These are phyloP conservation scores for Paraglomus occultum DNA, from an alignment of 192 early-diverging fungal species.

Conservation along the genomic window DNA sequence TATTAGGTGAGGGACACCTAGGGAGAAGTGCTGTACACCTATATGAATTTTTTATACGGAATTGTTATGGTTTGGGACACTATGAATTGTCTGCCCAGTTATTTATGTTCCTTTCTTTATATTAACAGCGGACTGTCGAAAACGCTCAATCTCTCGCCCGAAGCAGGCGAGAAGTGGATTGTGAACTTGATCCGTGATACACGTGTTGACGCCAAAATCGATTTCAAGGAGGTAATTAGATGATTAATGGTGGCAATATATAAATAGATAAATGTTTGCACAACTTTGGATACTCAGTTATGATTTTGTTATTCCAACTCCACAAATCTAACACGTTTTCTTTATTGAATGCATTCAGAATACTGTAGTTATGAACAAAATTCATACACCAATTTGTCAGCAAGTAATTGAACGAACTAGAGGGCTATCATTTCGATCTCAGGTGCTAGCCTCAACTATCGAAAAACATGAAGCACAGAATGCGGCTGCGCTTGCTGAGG, in stretches of 20 bases:
- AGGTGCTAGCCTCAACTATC: constrained; percentile 82
- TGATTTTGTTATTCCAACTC: background rate
- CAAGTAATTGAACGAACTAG: constrained; percentile 95
- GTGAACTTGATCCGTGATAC: constrained; percentile 96
- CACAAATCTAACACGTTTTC: background rate
- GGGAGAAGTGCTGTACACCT: too few relatives aligned
- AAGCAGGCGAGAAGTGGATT: constrained; percentile 97
- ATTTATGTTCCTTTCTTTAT: background rate
- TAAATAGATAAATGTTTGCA: too few relatives aligned
- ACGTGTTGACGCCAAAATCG: constrained; percentile 96
- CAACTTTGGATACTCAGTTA: background rate
- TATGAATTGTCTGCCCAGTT: background rate
- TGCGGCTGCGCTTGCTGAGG: constrained; percentile 31
- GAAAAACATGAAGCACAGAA: constrained; percentile 75
- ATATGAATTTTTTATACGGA: background rate
- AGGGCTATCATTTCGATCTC: constrained; percentile 87
- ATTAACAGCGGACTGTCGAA: constrained; percentile 65
- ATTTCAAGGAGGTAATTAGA: constrained; percentile 72
- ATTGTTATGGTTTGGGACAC: background rate
- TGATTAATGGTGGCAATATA: background rate
- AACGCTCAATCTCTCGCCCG: constrained; percentile 81
- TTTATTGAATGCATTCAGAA: constrained; percentile 46
- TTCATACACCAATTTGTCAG: constrained; percentile 84
- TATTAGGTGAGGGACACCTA: constrained; percentile 48
- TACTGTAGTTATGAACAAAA: constrained; percentile 92